phyloP scores from a whole-genome alignment of 805 yeast species.

The Kurtzmaniella fragi region DNA sequence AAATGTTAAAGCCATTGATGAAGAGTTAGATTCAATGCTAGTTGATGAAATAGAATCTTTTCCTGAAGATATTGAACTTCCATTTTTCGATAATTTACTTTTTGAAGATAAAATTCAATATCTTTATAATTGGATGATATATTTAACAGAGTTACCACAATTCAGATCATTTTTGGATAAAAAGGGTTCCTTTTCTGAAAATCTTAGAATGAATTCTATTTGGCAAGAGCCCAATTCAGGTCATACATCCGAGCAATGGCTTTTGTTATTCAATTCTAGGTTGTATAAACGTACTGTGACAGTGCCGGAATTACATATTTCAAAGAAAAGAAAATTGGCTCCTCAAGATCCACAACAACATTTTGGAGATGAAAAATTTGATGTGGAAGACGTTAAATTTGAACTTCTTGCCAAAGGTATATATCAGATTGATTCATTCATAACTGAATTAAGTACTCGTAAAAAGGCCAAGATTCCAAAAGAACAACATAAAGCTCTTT shows the following conservation, averaged over 20 bases:
- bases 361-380: slow-evolving; percentile 25
- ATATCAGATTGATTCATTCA: slow-evolving; percentile 21
- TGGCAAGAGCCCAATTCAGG: slow-evolving; percentile 6
- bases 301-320: slow-evolving; percentile 24
- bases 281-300: slow-evolving; percentile 37
- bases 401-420: slow-evolving; percentile 27
- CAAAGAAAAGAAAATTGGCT: slow-evolving; percentile 29
- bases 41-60: slow-evolving; percentile 9
- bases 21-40: slow-evolving; percentile 6
- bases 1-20: slow-evolving; percentile 27
- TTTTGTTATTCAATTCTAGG: slow-evolving; percentile 46
- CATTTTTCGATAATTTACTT: slow-evolving; percentile 34
- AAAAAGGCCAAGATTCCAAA: slow-evolving; percentile 29
- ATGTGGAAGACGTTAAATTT: slow-evolving; percentile 19
- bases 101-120: slow-evolving; percentile 47
- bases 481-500: slow-evolving; percentile 16
- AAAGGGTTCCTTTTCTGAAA: slow-evolving; percentile 14
- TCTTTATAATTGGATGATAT: slow-evolving; percentile 38
- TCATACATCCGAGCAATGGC: slow-evolving; percentile 23
- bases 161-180: slow-evolving; percentile 48
- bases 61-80: slow-evolving; percentile 14
- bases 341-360: slow-evolving; percentile 28
- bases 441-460: slow-evolving; percentile 18
- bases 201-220: slow-evolving; percentile 17
- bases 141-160: slow-evolving; percentile 37